Evolutionary conservation across 179 eudicot species (phyloP).

Genomic region (Pouteria campechiana): DNA sequence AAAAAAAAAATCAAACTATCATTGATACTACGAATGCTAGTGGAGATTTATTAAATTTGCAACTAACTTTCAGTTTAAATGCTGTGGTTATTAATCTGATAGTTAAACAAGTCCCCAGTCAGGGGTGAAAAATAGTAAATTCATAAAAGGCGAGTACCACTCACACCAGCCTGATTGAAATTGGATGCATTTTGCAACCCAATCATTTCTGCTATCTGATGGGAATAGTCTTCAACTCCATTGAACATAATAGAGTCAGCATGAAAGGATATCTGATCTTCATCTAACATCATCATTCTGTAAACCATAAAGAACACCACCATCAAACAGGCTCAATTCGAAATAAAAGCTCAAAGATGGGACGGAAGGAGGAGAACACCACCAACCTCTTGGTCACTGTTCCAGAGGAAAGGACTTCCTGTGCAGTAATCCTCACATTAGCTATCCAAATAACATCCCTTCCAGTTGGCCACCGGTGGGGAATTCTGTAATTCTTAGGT

Average conservation of each 20-base stretch:
- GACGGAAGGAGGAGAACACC: not conserved
- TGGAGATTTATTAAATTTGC: no score
- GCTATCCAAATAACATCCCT: conserved; percentile 94
- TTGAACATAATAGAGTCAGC: conserved; percentile 74
- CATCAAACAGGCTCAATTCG: no score
- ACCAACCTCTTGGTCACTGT: conserved; percentile 90
- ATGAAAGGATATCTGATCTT: conserved; percentile 90
- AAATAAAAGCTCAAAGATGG: conserved; percentile 1
- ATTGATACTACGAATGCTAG: no score
- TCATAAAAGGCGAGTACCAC: conserved; percentile 1
- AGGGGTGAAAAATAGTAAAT: no score
- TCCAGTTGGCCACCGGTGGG: conserved; percentile 96
- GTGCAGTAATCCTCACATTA: conserved; percentile 87
- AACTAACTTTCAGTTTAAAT: no score
- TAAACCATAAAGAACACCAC: conserved; percentile 2
- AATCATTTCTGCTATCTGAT: conserved; percentile 98
- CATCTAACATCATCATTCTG: conserved; percentile 99
- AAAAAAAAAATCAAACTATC: no score
- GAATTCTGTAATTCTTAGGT: conserved; percentile 65
- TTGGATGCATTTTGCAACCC: conserved; percentile 84
- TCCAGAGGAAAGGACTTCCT: conserved; percentile 95
- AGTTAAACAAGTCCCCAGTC: no score
- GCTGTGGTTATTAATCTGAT: no score
- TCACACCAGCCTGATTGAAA: conserved; percentile 82
- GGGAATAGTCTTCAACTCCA: conserved; percentile 92